Evolutionary conservation across 1,139 yeast species (phyloP).

Genomic region (Debaryomyces robertsiae): DNA sequence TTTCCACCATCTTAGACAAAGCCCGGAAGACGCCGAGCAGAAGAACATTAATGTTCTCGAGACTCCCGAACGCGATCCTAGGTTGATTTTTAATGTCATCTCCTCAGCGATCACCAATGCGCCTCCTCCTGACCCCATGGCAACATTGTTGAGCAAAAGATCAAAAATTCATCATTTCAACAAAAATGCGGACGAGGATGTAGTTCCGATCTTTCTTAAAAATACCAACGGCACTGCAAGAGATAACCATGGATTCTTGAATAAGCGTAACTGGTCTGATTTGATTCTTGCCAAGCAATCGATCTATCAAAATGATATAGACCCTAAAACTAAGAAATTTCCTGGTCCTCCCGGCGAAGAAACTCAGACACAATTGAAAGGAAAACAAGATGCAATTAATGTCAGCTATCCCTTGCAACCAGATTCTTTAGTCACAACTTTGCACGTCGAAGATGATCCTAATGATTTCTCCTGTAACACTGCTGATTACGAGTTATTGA

Average conservation of each 20-base stretch:
- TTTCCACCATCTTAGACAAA: constrained; percentile 26
- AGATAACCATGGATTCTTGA: constrained; percentile 62
- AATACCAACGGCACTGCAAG: constrained; percentile 64
- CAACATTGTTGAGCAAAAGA: constrained; percentile 63
- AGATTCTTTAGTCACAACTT: constrained; percentile 64
- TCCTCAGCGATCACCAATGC: constrained; percentile 90
- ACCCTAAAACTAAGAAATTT: constrained; percentile 22
- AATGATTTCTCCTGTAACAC: constrained; percentile 55
- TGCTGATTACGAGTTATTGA: constrained; percentile 64
- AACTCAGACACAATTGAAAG: constrained; percentile 13
- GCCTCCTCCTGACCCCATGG: constrained; percentile 91
- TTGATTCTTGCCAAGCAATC: constrained; percentile 43
- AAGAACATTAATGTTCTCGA: constrained; percentile 42
- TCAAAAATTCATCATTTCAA: constrained; percentile 70
- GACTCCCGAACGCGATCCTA: constrained; percentile 66
- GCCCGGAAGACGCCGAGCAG: constrained; percentile 29
- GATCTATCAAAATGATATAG: constrained; percentile 24
- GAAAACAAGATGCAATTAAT: constrained; percentile 23
- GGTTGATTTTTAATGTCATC: constrained; percentile 79
- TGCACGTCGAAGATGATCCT: constrained; percentile 71
- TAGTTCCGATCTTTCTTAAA: constrained; percentile 65
- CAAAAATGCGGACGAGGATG: constrained; percentile 70
- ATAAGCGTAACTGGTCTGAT: constrained; percentile 77
- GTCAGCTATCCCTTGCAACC: constrained; percentile 54
- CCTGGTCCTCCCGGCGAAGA: constrained; percentile 32